Evolutionary conservation across 1,284 basidiomycete genomes (phyloP), one percentile per base, ranked within the genome.

Genomic region (Phlebopus sp.): DNA sequence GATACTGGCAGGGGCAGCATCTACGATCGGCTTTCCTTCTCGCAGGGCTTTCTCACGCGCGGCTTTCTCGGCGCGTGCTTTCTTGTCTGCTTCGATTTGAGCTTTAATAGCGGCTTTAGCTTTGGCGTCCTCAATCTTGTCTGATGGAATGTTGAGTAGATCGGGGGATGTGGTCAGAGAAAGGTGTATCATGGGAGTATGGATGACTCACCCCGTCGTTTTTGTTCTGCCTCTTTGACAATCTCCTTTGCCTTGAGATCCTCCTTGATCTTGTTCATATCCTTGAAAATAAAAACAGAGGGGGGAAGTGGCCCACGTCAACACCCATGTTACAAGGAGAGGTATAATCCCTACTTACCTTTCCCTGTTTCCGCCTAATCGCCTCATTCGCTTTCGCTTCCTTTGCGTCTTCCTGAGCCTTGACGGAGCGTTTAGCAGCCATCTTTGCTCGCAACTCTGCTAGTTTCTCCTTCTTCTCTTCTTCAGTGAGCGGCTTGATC

Each of bases 71-170:
- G 90, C 90, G n/a, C 94, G 82, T 19, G 82, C 84, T 48, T 81
- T 80, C 71, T 92, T 97, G 73, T 97, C 94, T 1, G 86, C 89
- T 68, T 96, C 94, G 55, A 97, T 97, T 66, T 96, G 92, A 0
- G 87, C 90, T 63, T 91, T 92, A 59, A 96, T 76, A 3, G 88
- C 88, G 2, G 89, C 90, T 52, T 75, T 83, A 1, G 92, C 93
- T 63, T 83, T 84, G 23, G 82, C 83, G 44, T 97, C 94, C 44
- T 88, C 88, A 34, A 90, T 60, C 71, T 96, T 96, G 59, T 95
- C 92, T 90, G 59, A 14, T 9, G n/a, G 15, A 2, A 5, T 19
- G 46, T 35, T 25, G 37, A 44, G 32, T 46, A 36, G 30, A 27
- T 29, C 3, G 37, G 38, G 36, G 23, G 0, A 32, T 39, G 29